A percentile compares a stretch with the other conserved stretches of the same genome.
Conservation (phyloP, 2,329 filamentous ascomycete species). For the Nigrograna mackinnonii region DNA sequence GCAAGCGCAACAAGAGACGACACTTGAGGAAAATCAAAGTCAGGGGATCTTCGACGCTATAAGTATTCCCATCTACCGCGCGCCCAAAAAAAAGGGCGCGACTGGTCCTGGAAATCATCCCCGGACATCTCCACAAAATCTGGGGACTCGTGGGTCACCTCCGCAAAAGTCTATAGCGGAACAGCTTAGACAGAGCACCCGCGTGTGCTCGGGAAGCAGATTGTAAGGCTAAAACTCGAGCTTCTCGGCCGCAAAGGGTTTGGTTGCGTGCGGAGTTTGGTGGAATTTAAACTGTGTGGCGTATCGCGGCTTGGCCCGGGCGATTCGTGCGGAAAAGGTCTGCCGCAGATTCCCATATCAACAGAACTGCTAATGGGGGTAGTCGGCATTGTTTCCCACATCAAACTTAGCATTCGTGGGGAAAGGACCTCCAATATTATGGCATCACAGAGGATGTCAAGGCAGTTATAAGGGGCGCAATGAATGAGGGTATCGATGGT, state of each 20-base stretch:
- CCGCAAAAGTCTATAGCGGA: slow-evolving; percentile 9
- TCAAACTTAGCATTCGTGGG: too few species aligned
- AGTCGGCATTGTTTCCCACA: too few species aligned
- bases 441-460: too few species aligned
- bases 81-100: neutral
- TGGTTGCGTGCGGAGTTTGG: slow-evolving; percentile 9
- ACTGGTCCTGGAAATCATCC: slow-evolving; percentile 4
- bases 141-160: slow-evolving; percentile 4
- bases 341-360: too few species aligned
- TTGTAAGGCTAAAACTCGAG: slow-evolving; percentile 4
- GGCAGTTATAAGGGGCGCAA: too few species aligned
- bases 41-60: neutral
- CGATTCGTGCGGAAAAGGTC: slow-evolving; percentile 21
- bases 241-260: slow-evolving; percentile 7
- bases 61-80: slow-evolving; percentile 1
- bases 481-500: too few species aligned
- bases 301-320: slow-evolving; percentile 12
- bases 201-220: slow-evolving; percentile 13
- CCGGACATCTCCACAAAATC: slow-evolving; percentile 6
- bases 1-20: too few species aligned
- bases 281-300: slow-evolving; percentile 6
- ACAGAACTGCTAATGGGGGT: too few species aligned
- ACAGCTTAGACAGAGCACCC: slow-evolving; percentile 4
- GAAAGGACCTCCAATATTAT: too few species aligned
- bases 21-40: neutral